A percentile compares a stretch with the other conserved stretches of the same genome.
These are phyloP conservation scores for Backusella luteola DNA, from an alignment of 192 early-diverging fungal genomes.

Conservation along the genomic window DNA sequence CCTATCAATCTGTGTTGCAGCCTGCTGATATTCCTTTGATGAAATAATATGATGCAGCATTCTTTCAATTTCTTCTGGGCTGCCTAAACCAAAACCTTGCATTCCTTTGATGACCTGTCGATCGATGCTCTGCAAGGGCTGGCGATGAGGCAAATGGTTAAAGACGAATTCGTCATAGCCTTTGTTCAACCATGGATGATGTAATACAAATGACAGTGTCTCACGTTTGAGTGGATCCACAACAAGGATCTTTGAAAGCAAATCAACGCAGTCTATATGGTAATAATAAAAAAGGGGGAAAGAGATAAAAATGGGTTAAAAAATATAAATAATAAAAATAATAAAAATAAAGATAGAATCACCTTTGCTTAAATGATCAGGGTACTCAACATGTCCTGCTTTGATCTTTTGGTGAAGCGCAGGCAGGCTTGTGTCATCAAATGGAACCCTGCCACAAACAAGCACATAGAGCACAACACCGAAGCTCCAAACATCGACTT, in stretches of 20 bases:
- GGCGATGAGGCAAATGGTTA: constrained; percentile 61
- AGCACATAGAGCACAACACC: constrained; percentile 85
- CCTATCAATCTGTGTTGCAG: constrained; percentile 12
- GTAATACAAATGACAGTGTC: constrained; percentile 63
- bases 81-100: constrained; percentile 75
- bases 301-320: not conserved
- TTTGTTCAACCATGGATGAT: constrained; percentile 80
- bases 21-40: constrained; percentile 48
- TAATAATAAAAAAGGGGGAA: not conserved
- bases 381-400: constrained; percentile 75
- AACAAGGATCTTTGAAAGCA: constrained; percentile 70
- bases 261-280: constrained; percentile 51
- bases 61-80: constrained; percentile 50
- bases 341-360: not conserved
- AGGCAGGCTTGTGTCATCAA: constrained; percentile 82
- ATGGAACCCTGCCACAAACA: constrained; percentile 78
- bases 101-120: constrained; percentile 59
- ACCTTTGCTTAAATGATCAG: constrained; percentile 62
- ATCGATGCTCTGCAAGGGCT: constrained; percentile 55
- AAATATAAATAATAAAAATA: not conserved
- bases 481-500: constrained; percentile 87
- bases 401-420: constrained; percentile 85
- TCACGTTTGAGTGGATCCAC: constrained; percentile 69
- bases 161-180: constrained; percentile 58
- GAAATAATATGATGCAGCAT: constrained; percentile 48